Evolutionary conservation across 495 filamentous ascomycete genomes (phyloP).

Genomic region (Penicillium roqueforti): DNA sequence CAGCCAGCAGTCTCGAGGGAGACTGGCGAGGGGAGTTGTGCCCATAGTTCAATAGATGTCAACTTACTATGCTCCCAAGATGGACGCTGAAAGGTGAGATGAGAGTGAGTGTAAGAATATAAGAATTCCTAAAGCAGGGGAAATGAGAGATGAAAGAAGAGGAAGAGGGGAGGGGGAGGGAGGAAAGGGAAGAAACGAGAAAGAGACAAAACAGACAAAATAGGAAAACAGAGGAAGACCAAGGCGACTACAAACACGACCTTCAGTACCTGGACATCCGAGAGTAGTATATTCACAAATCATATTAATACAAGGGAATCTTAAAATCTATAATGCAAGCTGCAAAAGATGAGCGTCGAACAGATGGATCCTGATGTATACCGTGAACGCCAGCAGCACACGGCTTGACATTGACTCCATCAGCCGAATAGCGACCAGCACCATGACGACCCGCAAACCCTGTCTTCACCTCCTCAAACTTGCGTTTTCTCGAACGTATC

Average conservation of each 20-base stretch:
- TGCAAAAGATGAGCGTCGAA: slow-evolving; percentile 33
- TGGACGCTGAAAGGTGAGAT: background rate
- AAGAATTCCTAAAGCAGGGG: too few relatives aligned
- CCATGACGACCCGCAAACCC: slow-evolving; percentile 29
- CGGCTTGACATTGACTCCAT: slow-evolving; percentile 12
- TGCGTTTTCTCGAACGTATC: slow-evolving; percentile 30
- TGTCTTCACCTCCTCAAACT: slow-evolving; percentile 18
- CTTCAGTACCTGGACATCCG: background rate
- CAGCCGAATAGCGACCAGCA: slow-evolving; percentile 13
- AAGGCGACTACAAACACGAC: background rate
- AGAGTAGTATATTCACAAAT: background rate
- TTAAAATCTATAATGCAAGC: slow-evolving; percentile 42
- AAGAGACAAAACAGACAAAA: background rate
- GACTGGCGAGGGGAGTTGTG: background rate
- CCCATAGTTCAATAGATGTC: background rate
- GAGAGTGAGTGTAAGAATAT: too few relatives aligned
- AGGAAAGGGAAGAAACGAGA: too few relatives aligned
- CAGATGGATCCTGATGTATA: slow-evolving; percentile 7
- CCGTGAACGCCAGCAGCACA: slow-evolving; percentile 3
- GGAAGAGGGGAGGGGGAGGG: too few relatives aligned
- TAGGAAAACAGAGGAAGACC: background rate
- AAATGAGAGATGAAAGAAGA: background rate
- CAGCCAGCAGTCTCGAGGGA: background rate
- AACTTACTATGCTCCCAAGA: background rate
- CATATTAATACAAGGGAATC: slow-evolving; percentile 21